These are phyloP conservation scores for Xylaria sp. DNA, from an alignment of 2,329 filamentous ascomycete genomes.

Conservation along the genomic window DNA sequence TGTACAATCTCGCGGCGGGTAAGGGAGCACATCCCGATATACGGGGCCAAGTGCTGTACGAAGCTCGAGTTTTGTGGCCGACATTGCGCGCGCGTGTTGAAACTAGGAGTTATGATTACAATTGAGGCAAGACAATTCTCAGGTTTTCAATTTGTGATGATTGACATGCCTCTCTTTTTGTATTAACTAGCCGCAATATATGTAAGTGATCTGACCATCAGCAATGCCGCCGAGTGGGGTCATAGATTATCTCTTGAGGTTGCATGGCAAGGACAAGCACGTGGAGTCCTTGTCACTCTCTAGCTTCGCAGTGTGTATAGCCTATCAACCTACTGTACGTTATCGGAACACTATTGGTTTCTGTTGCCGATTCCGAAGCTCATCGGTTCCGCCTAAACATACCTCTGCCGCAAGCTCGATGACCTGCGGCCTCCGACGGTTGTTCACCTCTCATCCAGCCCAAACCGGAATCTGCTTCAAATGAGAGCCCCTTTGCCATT, in stretches of 20 bases:
- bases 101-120: background rate
- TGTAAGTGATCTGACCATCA: background rate
- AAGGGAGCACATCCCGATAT: constrained; percentile 49
- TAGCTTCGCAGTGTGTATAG: background rate
- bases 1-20: constrained; percentile 48
- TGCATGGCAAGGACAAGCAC: background rate
- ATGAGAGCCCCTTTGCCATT: background rate
- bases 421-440: constrained; percentile 46
- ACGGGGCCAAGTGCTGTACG: constrained; percentile 50
- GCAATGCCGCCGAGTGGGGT: constrained; percentile 13
- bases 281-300: background rate
- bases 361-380: background rate
- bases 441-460: constrained; percentile 6
- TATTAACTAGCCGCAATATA: constrained; percentile 1
- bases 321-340: background rate
- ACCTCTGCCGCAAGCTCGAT: constrained; percentile 25
- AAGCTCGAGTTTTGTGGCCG: constrained; percentile 48
- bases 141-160: background rate
- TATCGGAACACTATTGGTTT: background rate
- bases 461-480: background rate
- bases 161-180: background rate
- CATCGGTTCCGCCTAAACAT: no score
- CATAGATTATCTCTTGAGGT: background rate
- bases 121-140: background rate
- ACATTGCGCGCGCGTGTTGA: constrained; percentile 36